Evolutionary conservation across 805 yeast species (phyloP), one percentile per base, ranked within the genome.

Genomic region (Candida silvatica): DNA sequence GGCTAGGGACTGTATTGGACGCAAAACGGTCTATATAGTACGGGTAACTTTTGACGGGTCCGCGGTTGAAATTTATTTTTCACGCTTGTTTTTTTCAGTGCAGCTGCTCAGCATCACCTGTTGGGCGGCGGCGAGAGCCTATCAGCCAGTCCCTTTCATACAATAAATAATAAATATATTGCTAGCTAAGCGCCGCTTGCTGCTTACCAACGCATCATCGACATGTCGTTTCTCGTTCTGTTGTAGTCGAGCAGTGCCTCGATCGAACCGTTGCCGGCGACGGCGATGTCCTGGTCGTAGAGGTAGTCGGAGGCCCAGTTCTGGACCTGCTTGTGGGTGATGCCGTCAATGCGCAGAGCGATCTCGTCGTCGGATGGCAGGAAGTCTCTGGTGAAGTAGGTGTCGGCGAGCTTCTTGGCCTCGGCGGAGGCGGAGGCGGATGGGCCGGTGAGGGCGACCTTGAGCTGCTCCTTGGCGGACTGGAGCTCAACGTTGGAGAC

Each of bases 141-240:
- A n/a, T n/a, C n/a, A n/a, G n/a, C n/a, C n/a, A n/a, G n/a, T n/a
- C n/a, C n/a, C n/a, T n/a, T n/a, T n/a, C n/a, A n/a, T n/a, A n/a
- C n/a, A n/a, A n/a, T n/a, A n/a, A n/a, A n/a, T n/a, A n/a, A n/a
- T n/a, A n/a, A n/a, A n/a, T n/a, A n/a, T n/a, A n/a, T n/a, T n/a
- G n/a, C n/a, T n/a, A n/a, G n/a, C n/a, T n/a, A n/a, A 14, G 17
- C 17, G 8, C 17, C 29, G 19, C 17, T 32, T 25, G 17, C 5
- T 18, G 40, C 17, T 60, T 59, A 75, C 80, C 80, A 75, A 80
- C 94, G 82, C 78, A 81, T 69, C 84, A 80, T 74, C 53, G 92
- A 74, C 87, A 84, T 83, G 54, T 80, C 88, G 64, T 78, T 80
- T 79, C 94, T 80, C 61, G 77, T 66, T 77, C 90, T 79, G 74